These are phyloP conservation scores for Mycena latifolia DNA, from an alignment of 768 basidiomycete genomes.

Conservation along the genomic window DNA sequence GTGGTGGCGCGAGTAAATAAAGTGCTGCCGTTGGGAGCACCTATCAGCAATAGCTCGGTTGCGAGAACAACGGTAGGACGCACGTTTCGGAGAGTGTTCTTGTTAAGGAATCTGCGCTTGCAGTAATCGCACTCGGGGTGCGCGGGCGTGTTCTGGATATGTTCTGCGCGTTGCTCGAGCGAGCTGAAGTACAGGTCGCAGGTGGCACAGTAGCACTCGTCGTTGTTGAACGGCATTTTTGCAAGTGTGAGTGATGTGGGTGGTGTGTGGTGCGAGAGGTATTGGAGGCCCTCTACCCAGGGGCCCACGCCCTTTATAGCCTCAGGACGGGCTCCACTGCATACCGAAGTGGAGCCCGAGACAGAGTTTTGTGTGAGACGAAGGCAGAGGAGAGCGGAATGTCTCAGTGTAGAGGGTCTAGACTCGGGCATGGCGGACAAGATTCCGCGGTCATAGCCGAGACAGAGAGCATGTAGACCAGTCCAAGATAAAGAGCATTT, in stretches of 20 bases:
- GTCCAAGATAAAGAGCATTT: no score
- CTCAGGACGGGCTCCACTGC: not conserved
- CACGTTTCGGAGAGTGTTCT: constrained; percentile 37
- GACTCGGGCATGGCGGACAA: not conserved
- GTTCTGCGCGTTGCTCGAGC: constrained; percentile 31
- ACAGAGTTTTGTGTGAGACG: not conserved
- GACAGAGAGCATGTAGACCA: not conserved
- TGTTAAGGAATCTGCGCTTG: constrained; percentile 36
- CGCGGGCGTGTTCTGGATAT: constrained; percentile 29
- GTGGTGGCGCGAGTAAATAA: constrained; percentile 38
- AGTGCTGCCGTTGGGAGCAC: constrained; percentile 32
- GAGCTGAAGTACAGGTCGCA: constrained; percentile 40
- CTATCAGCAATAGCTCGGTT: not conserved
- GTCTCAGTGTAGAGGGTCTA: not conserved
- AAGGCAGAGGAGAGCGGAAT: not conserved
- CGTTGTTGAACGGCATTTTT: constrained; percentile 21
- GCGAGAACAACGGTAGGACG: not conserved
- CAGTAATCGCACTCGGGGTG: constrained; percentile 41
- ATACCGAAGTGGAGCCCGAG: constrained; percentile 9
- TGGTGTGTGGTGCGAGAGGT: not conserved
- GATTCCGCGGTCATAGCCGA: not conserved
- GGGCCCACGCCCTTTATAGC: constrained; percentile 1
- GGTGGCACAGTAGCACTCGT: constrained; percentile 36
- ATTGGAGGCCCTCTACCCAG: no score
- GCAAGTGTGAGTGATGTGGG: no score